Evolutionary conservation across 306 rosid species (phyloP).

Genomic region (Astragalus membranaceus): DNA sequence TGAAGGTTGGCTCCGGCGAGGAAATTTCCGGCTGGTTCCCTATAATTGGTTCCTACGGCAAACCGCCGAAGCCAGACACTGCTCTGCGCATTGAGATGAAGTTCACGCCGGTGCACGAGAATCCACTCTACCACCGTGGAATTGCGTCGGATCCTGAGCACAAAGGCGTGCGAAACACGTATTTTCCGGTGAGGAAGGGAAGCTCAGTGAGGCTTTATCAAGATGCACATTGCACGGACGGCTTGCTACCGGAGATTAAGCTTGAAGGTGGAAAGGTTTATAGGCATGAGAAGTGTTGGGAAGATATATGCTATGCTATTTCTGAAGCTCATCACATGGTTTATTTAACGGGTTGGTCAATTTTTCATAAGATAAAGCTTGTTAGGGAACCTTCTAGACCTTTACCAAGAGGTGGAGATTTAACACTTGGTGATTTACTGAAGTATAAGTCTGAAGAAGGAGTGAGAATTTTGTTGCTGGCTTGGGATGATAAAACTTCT

Average conservation of each 20-base stretch:
- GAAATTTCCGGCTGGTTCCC: conserved; percentile 45
- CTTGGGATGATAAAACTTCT: conserved; percentile 97
- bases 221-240: conserved; percentile 63
- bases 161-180: conserved; percentile 60
- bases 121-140: conserved; percentile 40
- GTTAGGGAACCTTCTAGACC: conserved; percentile 61
- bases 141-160: conserved; percentile 73
- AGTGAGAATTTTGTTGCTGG: conserved; percentile 64
- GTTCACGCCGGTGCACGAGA: conserved; percentile 46
- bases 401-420: conserved; percentile 60
- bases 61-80: conserved; percentile 45
- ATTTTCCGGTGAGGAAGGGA: conserved; percentile 81
- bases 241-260: conserved; percentile 39
- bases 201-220: conserved; percentile 65
- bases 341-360: conserved; percentile 80
- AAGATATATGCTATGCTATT: conserved; percentile 83
- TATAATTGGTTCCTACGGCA: conserved; percentile 23
- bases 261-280: conserved; percentile 54
- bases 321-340: conserved; percentile 90
- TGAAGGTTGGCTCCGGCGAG: conserved; percentile 35
- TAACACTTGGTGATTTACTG: conserved; percentile 88
- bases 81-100: conserved; percentile 47
- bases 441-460: conserved; percentile 92
- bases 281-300: conserved; percentile 69
- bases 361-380: conserved; percentile 66